These are phyloP conservation scores for Passalora sequoiae DNA, from an alignment of 2,329 filamentous ascomycete genomes.

Conservation along the genomic window DNA sequence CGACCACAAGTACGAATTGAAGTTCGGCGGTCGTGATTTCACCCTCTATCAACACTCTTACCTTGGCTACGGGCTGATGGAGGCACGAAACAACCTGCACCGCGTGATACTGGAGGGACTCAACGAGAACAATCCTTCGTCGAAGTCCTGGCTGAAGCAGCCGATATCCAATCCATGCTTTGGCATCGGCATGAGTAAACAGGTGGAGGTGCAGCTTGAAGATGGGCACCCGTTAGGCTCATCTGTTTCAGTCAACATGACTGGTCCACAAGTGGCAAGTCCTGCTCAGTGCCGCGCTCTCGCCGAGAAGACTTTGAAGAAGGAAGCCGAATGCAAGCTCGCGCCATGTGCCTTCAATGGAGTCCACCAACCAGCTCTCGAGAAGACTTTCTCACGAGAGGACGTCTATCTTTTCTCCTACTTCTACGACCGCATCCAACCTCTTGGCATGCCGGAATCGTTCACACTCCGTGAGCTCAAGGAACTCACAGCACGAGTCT, in stretches of 20 bases:
- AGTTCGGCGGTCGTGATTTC: constrained; percentile 86
- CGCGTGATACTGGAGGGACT: constrained; percentile 67
- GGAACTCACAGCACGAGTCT: constrained; percentile 78
- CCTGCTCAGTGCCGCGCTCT: constrained; percentile 84
- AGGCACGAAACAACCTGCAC: constrained; percentile 83
- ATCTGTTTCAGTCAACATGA: constrained; percentile 73
- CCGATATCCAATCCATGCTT: constrained; percentile 82
- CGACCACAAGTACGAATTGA: constrained; percentile 91
- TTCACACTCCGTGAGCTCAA: constrained; percentile 90
- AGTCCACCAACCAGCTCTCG: constrained; percentile 85
- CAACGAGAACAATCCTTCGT: constrained; percentile 55
- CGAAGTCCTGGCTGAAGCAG: constrained; percentile 60
- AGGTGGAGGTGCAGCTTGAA: constrained; percentile 67
- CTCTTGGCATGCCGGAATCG: constrained; percentile 95
- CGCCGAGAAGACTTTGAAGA: constrained; percentile 84
- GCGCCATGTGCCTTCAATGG: constrained; percentile 98
- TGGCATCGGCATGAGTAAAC: constrained; percentile 68
- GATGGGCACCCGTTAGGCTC: constrained; percentile 61
- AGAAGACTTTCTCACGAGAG: constrained; percentile 85
- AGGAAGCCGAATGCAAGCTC: constrained; percentile 74
- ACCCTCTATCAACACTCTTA: constrained; percentile 97
- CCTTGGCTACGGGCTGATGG: constrained; percentile 93
- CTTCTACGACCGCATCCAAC: constrained; percentile 92
- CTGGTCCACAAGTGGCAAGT: constrained; percentile 68
- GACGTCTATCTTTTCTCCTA: constrained; percentile 97